Base-by-base conservation (phyloP, 2,329 filamentous ascomycete genomes). In the Diplocarpon mali region DNA sequence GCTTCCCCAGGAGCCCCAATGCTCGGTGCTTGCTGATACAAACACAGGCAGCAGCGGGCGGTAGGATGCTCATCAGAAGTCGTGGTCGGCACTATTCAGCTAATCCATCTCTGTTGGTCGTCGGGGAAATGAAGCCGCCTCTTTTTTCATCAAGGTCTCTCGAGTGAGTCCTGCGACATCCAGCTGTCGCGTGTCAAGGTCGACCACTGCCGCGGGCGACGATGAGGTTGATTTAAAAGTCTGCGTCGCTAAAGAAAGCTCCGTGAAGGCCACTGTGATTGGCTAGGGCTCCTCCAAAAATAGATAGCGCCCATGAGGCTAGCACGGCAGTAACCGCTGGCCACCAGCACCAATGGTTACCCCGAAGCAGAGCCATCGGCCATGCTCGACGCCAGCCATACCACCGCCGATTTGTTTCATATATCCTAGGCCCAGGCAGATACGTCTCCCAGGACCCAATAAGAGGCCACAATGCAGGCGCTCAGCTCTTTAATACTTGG, bases 331-430 rank as follows among this genome's bases (percentile, higher is more conserved):
- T 51, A 55, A 44, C 50, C 49, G 50, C 50, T 46, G 39, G 38
- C n/a, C 31, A 32, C 40, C 44, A 45, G 17, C 41, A 46, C 51
- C 53, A 52, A 52, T 55, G 46, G 48, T 20, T 32, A 27, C 20
- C 7, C 20, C 27, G 43, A 15, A 30, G 11, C 13, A 27, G 12
- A 17, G 15, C 15, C 30, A 35, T 31, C 39, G 38, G 40, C 28
- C 32, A 17, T 36, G 45, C 41, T 39, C 40, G 42, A 38, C 47
- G 40, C 44, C 48, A 39, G 41, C 37, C 45, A 35, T 34, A 41
- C 40, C 46, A 43, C 51, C 63, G 34, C 16, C 42, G 69, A 5
- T 46, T 28, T 24, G 48, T 53, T 53, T 54, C 48, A 50, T 15
- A 48, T 37, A 36, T 24, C 29, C 38, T 42, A 50, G 44, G 38